Evolutionary conservation across 768 basidiomycete species (phyloP), one percentile per base, ranked within the genome.

Genomic region (Boletus insuetus): DNA sequence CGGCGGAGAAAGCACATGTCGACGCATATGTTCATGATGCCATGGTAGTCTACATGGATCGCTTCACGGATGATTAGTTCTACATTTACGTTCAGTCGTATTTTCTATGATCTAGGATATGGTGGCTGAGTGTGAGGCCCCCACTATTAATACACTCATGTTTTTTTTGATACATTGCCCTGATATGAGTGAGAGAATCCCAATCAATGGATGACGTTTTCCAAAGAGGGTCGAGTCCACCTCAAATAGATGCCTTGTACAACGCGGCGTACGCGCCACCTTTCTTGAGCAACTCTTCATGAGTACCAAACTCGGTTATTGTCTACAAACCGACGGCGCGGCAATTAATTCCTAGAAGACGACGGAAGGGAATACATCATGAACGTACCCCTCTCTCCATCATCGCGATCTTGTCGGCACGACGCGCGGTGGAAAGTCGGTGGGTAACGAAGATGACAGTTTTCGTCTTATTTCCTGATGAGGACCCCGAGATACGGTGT

Each of bases 371-470:
- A 31, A 38, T 54, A 26, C 38, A 32, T 49, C 13, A 55, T 44
- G 41, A n/a, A 76, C 78, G 56, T 60, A 80, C 79, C 53, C 89
- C 89, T 63, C 80, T 79, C 62, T 91, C 86, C 87, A 91, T 89
- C 84, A 91, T 87, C 41, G 87, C 89, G 59, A 91, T 82, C 72
- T 90, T 91, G 74, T 93, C 89, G 58, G 91, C 91, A 41, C 87
- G 82, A 4, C 89, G 85, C 19, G 90, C 89, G 43, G 86, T 88
- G 24, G 87, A 84, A 55, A 93, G 79, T 56, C 88, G 82, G 73
- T 93, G 91, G 7, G 91, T 92, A 64, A 92, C 89, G 72, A 87
- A 91, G 35, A 93, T 80, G 59, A 90, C 83, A 4, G 86, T 88
- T 73, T 90, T 90, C 19, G 73, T 77, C 63, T 76, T 75, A 65